Evolutionary conservation across 805 yeast genomes (phyloP), one percentile per base, ranked within the genome.

Genomic region (Tetrapisispora nanseiensis): DNA sequence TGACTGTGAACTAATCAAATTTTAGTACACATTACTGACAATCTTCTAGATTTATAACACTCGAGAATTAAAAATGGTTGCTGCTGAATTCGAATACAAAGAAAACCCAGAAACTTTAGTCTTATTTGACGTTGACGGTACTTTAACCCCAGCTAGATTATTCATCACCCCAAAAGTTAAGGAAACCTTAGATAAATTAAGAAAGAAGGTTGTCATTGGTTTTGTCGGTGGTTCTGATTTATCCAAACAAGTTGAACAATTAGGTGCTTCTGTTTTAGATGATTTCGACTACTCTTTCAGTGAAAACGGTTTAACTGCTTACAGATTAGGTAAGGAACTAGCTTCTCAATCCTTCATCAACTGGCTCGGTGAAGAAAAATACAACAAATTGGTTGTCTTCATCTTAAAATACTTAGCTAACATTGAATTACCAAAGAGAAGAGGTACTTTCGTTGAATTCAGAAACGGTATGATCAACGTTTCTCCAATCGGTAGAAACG

Each of bases 391-490:
- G 56, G 86, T 78, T 59, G 81, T 78, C 69, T 92, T 86, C 71
- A 78, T 86, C 61, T 74, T 92, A 61, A 77, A 76, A 55, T 89
- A 92, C 73, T 74, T 92, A 55, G 65, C 95, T 42, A 82, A 82
- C 35, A 65, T 92, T 43, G 97, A 92, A 51, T 66, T 92, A 54
- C 99, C 99, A 61, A 76, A 83, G 65, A 86, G 97, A 80, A 86
- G 97, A 74, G 99, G 99, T 67, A 92, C 99, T 46, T 92, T 92
- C 69, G 71, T 92, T 55, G 99, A 92, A 75, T 92, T 92, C 77
- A 86, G 99, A 79, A 92, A 92, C 67, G 99, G 99, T 67, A 89
- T 92, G 95, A 85, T 92, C 69, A 92, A 92, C 70, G 86, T 92
- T 50, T 87, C 97, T 13, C 99, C 99, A 55, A 79, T 92, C 47